Conservation (phyloP, 2,329 filamentous ascomycete species). For the Ustulina deusta region DNA sequence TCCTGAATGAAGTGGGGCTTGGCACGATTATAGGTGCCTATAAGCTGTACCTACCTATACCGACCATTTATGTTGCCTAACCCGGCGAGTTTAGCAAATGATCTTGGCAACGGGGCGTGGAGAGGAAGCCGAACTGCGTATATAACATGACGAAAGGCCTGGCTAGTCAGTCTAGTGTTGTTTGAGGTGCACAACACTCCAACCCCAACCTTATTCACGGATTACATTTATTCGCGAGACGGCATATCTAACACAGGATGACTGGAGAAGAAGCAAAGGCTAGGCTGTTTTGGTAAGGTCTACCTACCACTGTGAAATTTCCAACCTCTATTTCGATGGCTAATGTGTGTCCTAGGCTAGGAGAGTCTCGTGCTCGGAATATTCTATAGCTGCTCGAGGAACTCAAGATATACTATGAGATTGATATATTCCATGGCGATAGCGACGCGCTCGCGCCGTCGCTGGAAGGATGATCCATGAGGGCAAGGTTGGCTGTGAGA, state of each 20-base stretch:
- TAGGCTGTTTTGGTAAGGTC: constrained; percentile 71
- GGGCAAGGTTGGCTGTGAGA: constrained; percentile 69
- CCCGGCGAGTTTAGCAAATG: not conserved
- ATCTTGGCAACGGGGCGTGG: not conserved
- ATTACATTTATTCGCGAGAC: constrained; percentile 10
- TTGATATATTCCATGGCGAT: constrained; percentile 81
- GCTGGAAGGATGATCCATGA: constrained; percentile 70
- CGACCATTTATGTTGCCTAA: too few relatives aligned
- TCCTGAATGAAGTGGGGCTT: too few relatives aligned
- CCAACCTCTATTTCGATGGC: not conserved
- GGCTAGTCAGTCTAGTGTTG: not conserved
- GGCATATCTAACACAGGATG: constrained; percentile 40
- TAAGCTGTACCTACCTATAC: too few relatives aligned
- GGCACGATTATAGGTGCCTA: too few relatives aligned
- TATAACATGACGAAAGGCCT: not conserved
- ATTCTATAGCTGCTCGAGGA: constrained; percentile 90
- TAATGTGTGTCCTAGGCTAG: constrained; percentile 71
- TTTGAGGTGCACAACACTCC: not conserved
- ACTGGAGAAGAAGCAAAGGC: constrained; percentile 61
- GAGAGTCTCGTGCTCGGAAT: constrained; percentile 83
- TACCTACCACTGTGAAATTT: not conserved
- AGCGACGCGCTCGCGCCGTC: constrained; percentile 73
- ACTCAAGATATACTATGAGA: constrained; percentile 80
- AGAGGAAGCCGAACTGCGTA: too few relatives aligned
- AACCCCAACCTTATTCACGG: not conserved